A percentile compares a stretch with the other conserved stretches of the same genome.
Evolutionary conservation across 2,329 filamentous ascomycete species (phyloP).

Genomic region (Cladophialophora psammophila): DNA sequence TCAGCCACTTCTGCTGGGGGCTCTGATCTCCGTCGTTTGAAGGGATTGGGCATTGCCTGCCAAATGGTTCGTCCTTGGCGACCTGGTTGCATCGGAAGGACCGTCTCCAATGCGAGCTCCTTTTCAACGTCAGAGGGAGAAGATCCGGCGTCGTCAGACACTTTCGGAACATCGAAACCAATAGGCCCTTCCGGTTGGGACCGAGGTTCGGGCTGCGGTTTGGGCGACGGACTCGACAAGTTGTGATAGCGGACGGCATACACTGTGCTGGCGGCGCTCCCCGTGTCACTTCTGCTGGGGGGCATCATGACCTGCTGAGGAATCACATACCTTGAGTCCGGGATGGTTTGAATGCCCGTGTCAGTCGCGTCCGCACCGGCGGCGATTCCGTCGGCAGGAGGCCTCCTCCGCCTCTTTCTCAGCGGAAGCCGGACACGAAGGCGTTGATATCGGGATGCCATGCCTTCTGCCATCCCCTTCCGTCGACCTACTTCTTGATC

Average conservation of each 20-base stretch:
- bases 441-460: slow-evolving; percentile 25
- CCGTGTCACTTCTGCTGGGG: slow-evolving; percentile 66
- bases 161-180: slow-evolving; percentile 21
- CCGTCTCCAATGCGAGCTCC: slow-evolving; percentile 34
- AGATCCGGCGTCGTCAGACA: slow-evolving; percentile 19
- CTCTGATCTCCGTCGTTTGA: slow-evolving; percentile 64
- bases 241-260: slow-evolving; percentile 70
- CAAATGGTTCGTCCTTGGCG: slow-evolving; percentile 51
- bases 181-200: not conserved
- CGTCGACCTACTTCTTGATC: slow-evolving; percentile 19
- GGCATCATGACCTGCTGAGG: slow-evolving; percentile 58
- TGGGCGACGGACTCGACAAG: slow-evolving; percentile 56
- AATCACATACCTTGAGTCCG: slow-evolving; percentile 46
- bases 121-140: slow-evolving; percentile 28
- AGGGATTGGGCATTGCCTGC: slow-evolving; percentile 63
- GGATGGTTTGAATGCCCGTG: slow-evolving; percentile 44
- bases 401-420: slow-evolving; percentile 29
- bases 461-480: slow-evolving; percentile 23
- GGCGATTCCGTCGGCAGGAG: slow-evolving; percentile 32
- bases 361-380: slow-evolving; percentile 33
- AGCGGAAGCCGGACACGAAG: slow-evolving; percentile 31
- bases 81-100: slow-evolving; percentile 40
- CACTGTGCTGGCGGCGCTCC: slow-evolving; percentile 68
- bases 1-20: slow-evolving; percentile 67
- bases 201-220: slow-evolving; percentile 22